Conservation (phyloP, 352 stramenopile species). For the Blastocystis hominis region DNA sequence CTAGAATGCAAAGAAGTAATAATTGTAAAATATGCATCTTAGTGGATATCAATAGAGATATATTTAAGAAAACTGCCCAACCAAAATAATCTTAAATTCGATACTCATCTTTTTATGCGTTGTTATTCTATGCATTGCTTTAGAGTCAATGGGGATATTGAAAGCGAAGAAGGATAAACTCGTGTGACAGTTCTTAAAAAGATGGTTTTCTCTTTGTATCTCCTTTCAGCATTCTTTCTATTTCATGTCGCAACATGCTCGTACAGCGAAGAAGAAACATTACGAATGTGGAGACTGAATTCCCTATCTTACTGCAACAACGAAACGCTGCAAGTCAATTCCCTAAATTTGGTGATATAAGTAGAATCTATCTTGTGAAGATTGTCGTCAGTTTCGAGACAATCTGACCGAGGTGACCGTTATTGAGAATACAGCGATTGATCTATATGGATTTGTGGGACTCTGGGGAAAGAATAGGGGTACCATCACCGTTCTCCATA, state of each 20-base stretch:
- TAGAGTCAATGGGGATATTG: not conserved
- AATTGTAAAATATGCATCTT: too few species aligned
- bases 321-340: not conserved
- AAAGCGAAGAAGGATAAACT: not conserved
- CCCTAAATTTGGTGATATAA: not conserved
- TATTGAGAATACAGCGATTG: not conserved
- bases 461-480: not conserved
- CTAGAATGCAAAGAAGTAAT: too few species aligned
- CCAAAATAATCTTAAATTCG: too few species aligned
- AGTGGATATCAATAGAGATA: too few species aligned
- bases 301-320: not conserved
- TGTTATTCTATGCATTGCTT: not conserved
- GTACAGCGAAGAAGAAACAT: not conserved
- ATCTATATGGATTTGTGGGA: not conserved
- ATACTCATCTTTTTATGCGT: too few species aligned
- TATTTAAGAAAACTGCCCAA: too few species aligned
- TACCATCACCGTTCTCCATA: not conserved
- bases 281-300: not conserved
- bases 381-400: not conserved
- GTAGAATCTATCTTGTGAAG: not conserved
- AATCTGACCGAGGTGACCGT: not conserved
- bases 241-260: not conserved
- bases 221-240: not conserved
- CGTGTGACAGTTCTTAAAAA: not conserved
- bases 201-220: not conserved